These are phyloP conservation scores for Cucumis melo DNA, from an alignment of 306 rosid genomes.

Conservation along the genomic window DNA sequence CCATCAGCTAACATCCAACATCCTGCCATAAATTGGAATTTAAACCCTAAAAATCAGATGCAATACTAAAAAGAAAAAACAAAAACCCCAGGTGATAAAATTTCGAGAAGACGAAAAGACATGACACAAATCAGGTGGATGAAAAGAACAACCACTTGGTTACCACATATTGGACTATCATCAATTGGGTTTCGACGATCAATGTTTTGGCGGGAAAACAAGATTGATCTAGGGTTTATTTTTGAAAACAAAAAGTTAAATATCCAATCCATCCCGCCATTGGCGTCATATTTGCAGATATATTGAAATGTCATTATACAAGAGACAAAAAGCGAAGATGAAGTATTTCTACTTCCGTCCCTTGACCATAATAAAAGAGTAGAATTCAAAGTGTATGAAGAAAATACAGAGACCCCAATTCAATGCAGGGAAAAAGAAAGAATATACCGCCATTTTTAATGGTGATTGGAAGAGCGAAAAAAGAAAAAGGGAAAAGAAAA, in stretches of 20 bases:
- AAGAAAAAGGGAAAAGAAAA: too few relatives aligned
- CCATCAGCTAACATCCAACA: constrained; percentile 26
- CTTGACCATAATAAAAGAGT: background rate
- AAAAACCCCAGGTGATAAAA: background rate
- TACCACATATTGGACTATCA: constrained; percentile 15
- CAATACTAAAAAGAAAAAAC: background rate
- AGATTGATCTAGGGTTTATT: constrained; percentile 24
- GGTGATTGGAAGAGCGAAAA: background rate
- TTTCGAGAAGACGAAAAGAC: background rate
- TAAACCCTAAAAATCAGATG: constrained; percentile 34
- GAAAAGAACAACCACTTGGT: constrained; percentile 1
- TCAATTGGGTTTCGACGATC: constrained; percentile 14
- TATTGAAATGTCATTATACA: background rate
- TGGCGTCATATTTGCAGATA: background rate
- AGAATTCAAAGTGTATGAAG: background rate
- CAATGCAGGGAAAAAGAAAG: background rate
- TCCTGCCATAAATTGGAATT: constrained; percentile 37
- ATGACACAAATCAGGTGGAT: background rate
- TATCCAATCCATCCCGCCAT: background rate
- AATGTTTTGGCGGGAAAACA: constrained; percentile 47
- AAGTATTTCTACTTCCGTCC: background rate
- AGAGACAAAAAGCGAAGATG: background rate
- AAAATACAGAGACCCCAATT: background rate
- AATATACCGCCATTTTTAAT: background rate
- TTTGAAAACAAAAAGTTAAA: background rate